These are phyloP conservation scores for Letharia columbiana DNA, from an alignment of 495 filamentous ascomycete genomes.

Conservation along the genomic window DNA sequence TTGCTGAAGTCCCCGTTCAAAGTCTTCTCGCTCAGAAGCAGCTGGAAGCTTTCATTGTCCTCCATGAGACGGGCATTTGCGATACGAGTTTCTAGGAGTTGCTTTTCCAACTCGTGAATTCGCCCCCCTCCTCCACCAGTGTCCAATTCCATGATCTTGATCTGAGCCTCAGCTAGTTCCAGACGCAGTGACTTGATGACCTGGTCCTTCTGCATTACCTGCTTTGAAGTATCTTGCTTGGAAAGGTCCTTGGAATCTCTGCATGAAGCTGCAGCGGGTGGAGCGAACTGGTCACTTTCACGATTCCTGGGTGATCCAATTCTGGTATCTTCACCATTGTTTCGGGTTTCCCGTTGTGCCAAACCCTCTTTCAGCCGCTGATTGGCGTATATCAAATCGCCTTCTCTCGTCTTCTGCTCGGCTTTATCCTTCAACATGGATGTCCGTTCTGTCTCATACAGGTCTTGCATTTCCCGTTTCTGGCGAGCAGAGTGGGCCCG, in stretches of 20 bases:
- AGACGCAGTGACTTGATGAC: conserved; percentile 85
- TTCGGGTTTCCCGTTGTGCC: conserved; percentile 55
- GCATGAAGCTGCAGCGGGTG: conserved; percentile 70
- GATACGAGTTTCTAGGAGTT: conserved; percentile 82
- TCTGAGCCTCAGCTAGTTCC: conserved; percentile 88
- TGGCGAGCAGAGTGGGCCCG: conserved; percentile 69
- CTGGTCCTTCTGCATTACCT: conserved; percentile 90
- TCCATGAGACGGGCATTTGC: conserved; percentile 93
- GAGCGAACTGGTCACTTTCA: conserved; percentile 72
- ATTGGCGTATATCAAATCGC: conserved; percentile 81
- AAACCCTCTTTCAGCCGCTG: conserved; percentile 83
- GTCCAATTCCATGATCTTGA: conserved; percentile 90
- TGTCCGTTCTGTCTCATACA: conserved; percentile 82
- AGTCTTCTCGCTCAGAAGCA: conserved; percentile 86
- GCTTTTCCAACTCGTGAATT: conserved; percentile 77
- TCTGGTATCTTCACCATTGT: conserved; percentile 55
- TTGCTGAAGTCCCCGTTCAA: conserved; percentile 88
- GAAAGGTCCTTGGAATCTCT: conserved; percentile 79
- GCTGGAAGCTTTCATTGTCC: conserved; percentile 95
- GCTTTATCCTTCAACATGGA: conserved; percentile 86
- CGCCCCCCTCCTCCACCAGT: conserved; percentile 79
- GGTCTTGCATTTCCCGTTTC: conserved; percentile 78
- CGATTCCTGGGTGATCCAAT: conserved; percentile 38
- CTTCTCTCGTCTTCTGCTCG: conserved; percentile 70
- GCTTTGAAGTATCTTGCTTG: conserved; percentile 77